These are phyloP conservation scores for Lentinula sp. DNA, from an alignment of 768 basidiomycete species.

Conservation along the genomic window DNA sequence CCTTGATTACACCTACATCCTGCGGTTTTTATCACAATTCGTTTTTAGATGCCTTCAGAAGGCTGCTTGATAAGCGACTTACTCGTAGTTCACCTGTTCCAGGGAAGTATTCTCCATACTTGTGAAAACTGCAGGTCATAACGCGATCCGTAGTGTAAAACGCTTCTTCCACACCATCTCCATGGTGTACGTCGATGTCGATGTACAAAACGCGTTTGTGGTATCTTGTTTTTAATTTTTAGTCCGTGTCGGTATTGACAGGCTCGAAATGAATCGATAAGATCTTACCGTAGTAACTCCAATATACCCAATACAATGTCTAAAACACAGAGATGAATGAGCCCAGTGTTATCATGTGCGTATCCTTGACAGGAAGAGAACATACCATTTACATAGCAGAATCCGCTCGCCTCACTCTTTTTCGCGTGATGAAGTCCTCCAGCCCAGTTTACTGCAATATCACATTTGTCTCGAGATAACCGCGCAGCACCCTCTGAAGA, in stretches of 20 bases:
- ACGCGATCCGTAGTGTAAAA: slow-evolving; percentile 99
- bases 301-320: slow-evolving; percentile 97
- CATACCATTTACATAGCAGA: slow-evolving; percentile 97
- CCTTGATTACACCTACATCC: slow-evolving; percentile 93
- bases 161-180: slow-evolving; percentile 98
- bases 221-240: slow-evolving; percentile 47
- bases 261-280: background rate
- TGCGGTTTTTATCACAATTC: slow-evolving; percentile 20
- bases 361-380: background rate
- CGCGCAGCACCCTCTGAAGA: slow-evolving; percentile 92
- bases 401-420: slow-evolving; percentile 98
- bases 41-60: background rate
- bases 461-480: slow-evolving; percentile 93
- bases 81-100: slow-evolving; percentile 96
- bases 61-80: slow-evolving; percentile 17
- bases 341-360: background rate
- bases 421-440: slow-evolving; percentile 98
- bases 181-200: slow-evolving; percentile 98
- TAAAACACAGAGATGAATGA: slow-evolving; percentile 21
- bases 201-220: slow-evolving; percentile 95
- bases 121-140: slow-evolving; percentile 98
- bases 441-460: slow-evolving; percentile 99
- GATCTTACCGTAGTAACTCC: slow-evolving; percentile 74
- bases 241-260: background rate
- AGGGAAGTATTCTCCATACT: slow-evolving; percentile 98